Evolutionary conservation across 768 basidiomycete species (phyloP).

Genomic region (Lenzites betulinus): DNA sequence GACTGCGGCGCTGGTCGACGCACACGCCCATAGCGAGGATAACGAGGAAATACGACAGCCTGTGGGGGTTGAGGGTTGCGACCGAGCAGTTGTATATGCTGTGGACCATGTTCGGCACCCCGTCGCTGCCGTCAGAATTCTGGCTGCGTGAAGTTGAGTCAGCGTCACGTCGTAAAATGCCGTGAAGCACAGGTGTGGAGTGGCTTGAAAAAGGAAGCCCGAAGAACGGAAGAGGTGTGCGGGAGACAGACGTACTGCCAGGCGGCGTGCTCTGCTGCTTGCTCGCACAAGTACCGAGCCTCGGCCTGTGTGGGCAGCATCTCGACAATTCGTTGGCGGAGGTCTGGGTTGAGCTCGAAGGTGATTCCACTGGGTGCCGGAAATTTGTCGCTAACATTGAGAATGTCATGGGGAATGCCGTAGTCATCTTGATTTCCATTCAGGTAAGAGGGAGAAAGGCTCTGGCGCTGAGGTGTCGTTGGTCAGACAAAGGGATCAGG

Average conservation of each 20-base stretch:
- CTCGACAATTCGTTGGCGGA: conserved; percentile 63
- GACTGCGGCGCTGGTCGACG: conserved; percentile 48
- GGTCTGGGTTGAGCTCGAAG: conserved; percentile 48
- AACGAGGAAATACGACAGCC: conserved; percentile 69
- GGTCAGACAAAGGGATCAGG: conserved; percentile 1
- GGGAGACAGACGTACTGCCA: conserved; percentile 60
- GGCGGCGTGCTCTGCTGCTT: conserved; percentile 66
- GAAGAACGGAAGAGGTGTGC: conserved; percentile 11
- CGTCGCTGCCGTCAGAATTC: conserved; percentile 70
- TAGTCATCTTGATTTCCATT: conserved; percentile 9
- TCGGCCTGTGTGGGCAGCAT: conserved; percentile 61
- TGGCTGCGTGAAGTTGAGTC: conserved; percentile 16
- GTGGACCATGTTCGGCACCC: conserved; percentile 66
- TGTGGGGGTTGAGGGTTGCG: conserved; percentile 62
- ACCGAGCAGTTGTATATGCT: conserved; percentile 66
- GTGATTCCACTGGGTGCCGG: conserved; percentile 66
- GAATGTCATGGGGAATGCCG: conserved; percentile 42
- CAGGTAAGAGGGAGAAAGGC: conserved; percentile 41
- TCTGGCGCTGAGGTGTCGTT: conserved; percentile 36
- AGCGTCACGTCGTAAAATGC: conserved; percentile 17
- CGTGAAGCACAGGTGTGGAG: conserved; percentile 15
- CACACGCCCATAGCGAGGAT: conserved; percentile 72
- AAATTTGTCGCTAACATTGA: conserved; percentile 65
- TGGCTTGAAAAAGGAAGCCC: background rate
- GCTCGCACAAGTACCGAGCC: conserved; percentile 60